A percentile compares a stretch with the other conserved stretches of the same genome.
phyloP scores from a whole-genome alignment of 2,329 filamentous ascomycete species.

The Stagonosporopsis chrysanthemi region DNA sequence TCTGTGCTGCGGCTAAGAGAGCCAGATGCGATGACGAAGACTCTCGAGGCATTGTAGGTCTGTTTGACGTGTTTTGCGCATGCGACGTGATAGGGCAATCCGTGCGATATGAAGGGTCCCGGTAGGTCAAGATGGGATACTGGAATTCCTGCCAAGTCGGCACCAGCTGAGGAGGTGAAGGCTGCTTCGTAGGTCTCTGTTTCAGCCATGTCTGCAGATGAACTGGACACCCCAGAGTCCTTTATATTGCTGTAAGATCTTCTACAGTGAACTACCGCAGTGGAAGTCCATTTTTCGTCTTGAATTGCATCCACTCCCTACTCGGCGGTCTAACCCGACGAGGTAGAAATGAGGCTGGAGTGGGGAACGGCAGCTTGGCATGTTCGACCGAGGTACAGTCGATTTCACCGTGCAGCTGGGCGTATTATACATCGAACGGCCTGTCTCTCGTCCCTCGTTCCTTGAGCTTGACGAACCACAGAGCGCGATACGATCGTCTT shows the following conservation, averaged over 20 bases:
- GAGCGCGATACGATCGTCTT: neutral
- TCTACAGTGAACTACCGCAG: neutral
- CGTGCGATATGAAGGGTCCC: conserved; percentile 57
- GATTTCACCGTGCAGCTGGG: neutral
- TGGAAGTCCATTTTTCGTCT: neutral
- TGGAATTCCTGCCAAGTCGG: conserved; percentile 17
- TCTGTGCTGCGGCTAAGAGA: conserved; percentile 59
- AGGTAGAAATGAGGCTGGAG: neutral
- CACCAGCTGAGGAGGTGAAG: conserved; percentile 16
- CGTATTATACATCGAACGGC: neutral
- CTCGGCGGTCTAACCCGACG: neutral
- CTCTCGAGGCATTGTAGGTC: conserved; percentile 55
- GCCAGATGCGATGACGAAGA: conserved; percentile 62
- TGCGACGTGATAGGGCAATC: conserved; percentile 56
- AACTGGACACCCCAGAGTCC: neutral
- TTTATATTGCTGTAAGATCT: neutral
- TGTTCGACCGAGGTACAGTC: neutral
- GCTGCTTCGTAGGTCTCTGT: conserved; percentile 18
- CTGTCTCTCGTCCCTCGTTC: neutral
- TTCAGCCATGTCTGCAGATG: conserved; percentile 3
- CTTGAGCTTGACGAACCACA: neutral
- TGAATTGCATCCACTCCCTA: neutral
- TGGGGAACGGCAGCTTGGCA: neutral
- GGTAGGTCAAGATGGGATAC: conserved; percentile 21
- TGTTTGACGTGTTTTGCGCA: conserved; percentile 55